A percentile compares a stretch with the other conserved stretches of the same genome.
phyloP scores from a whole-genome alignment of 2,329 filamentous ascomycete genomes.

The Stagonosporopsis rhizophila region DNA sequence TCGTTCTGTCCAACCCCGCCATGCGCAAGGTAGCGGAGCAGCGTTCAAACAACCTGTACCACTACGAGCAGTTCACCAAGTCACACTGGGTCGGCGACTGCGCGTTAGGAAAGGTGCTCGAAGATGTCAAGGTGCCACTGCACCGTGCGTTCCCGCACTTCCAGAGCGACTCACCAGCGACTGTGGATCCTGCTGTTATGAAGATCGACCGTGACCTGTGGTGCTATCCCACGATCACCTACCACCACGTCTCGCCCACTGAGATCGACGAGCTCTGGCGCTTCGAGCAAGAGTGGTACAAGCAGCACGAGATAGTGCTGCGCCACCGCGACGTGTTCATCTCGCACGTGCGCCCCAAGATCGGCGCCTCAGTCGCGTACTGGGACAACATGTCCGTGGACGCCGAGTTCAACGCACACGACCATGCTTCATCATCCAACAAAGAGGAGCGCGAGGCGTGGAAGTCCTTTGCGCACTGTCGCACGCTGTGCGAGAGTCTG shows the following conservation, averaged over 20 bases:
- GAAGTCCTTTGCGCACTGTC: slow-evolving; percentile 47
- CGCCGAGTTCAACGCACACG: slow-evolving; percentile 46
- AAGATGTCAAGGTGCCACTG: slow-evolving; percentile 45
- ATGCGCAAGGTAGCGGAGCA: slow-evolving; percentile 46
- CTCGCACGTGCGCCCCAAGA: slow-evolving; percentile 42
- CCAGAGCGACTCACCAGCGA: slow-evolving; percentile 54
- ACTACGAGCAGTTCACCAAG: slow-evolving; percentile 48
- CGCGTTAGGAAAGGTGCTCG: slow-evolving; percentile 47
- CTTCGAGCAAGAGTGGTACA: slow-evolving; percentile 51
- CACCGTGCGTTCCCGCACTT: slow-evolving; percentile 54
- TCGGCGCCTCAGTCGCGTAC: slow-evolving; percentile 27
- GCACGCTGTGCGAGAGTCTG: slow-evolving; percentile 43
- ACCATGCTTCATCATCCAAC: slow-evolving; percentile 31
- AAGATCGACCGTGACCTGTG: slow-evolving; percentile 50
- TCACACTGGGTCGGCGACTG: slow-evolving; percentile 51
- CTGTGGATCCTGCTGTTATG: slow-evolving; percentile 47
- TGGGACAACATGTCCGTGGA: slow-evolving; percentile 50
- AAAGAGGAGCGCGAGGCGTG: slow-evolving; percentile 42
- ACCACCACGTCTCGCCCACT: slow-evolving; percentile 48
- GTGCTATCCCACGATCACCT: slow-evolving; percentile 54
- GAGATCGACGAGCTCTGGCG: slow-evolving; percentile 50
- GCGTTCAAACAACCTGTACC: slow-evolving; percentile 36
- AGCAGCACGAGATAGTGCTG: slow-evolving; percentile 41
- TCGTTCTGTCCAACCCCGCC: slow-evolving; percentile 53
- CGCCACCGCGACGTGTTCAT: slow-evolving; percentile 50